Evolutionary conservation across 441 rosid genomes (phyloP), one percentile per base, ranked within the genome.

Genomic region (Syzygium syzygioides): DNA sequence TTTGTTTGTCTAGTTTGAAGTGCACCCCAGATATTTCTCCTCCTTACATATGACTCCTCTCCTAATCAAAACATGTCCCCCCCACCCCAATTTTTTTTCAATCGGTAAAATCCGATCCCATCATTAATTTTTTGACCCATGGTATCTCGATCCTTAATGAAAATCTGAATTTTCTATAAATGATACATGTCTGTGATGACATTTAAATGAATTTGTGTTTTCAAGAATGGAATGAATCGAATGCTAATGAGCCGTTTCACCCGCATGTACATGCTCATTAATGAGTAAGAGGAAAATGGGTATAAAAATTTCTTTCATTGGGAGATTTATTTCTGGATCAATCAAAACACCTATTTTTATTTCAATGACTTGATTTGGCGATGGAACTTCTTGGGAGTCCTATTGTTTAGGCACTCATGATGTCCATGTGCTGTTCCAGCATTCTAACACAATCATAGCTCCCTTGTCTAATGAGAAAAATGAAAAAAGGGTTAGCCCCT

Each of bases 371-470:
- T 55, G 89, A 86, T 87, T 53, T 90, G 87, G 62, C 15, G 62
- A 23, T 34, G 25, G 37, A 37, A 56, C 34, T 37, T n/a, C 48
- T 45, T 76, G 68, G 59, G 8, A 41, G 30, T 53, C 54, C 89
- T 92, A 89, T 91, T 91, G 52, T 89, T 91, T 34, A 68, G 87
- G 87, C 85, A 85, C 85, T 90, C 71, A 88, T 89, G 92, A 91
- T 92, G 94, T 91, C 93, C 96, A 96, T 94, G 96, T 95, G 97
- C 76, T 94, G 95, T 90, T 90, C 91, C 92, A 90, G 88, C 92
- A 92, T 91, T 85, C 91, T 90, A 90, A 91, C 94, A 92, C 86
- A 86, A 89, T 90, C 89, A 89, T 86, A 91, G 90, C 93, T 91
- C 91, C 68, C 91, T 87, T 94, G 94, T 88, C 91, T 89, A 91